phyloP scores from a whole-genome alignment of 495 filamentous ascomycete species.

The Elasticomyces elasticus region DNA sequence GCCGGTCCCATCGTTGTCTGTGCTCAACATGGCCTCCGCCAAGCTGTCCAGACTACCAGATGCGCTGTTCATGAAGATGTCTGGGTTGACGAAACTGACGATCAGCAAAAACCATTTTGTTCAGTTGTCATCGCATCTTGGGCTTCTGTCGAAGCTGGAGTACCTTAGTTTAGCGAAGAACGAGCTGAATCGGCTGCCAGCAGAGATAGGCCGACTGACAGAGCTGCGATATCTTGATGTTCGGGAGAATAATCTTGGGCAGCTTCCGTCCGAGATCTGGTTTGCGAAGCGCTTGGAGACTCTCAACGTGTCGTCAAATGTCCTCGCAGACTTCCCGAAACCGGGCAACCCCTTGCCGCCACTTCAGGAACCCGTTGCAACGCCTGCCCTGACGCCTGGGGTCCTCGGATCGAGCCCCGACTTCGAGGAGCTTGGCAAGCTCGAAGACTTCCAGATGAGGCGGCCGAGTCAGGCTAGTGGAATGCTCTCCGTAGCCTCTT shows the following conservation, averaged over 20 bases:
- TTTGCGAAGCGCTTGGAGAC: constrained; percentile 78
- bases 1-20: constrained; percentile 68
- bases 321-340: constrained; percentile 82
- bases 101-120: constrained; percentile 95
- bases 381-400: constrained; percentile 41
- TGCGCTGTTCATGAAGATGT: constrained; percentile 74
- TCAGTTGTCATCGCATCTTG: constrained; percentile 72
- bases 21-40: constrained; percentile 74
- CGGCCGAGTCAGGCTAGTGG: constrained; percentile 81
- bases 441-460: constrained; percentile 54
- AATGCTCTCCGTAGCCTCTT: constrained; percentile 61
- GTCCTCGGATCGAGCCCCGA: constrained; percentile 50
- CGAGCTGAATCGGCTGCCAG: constrained; percentile 66
- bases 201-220: constrained; percentile 72
- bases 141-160: constrained; percentile 72
- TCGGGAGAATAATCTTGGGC: constrained; percentile 81
- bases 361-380: constrained; percentile 23
- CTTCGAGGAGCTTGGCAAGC: constrained; percentile 63
- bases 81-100: constrained; percentile 73
- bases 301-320: constrained; percentile 89
- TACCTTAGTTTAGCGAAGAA: constrained; percentile 92
- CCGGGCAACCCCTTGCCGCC: constrained; percentile 32
- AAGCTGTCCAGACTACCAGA: constrained; percentile 81
- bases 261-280: constrained; percentile 86
- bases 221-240: constrained; percentile 80